Evolutionary conservation across 1,284 basidiomycete genomes (phyloP).

Genomic region (Mycosarcoma mackinlayi): DNA sequence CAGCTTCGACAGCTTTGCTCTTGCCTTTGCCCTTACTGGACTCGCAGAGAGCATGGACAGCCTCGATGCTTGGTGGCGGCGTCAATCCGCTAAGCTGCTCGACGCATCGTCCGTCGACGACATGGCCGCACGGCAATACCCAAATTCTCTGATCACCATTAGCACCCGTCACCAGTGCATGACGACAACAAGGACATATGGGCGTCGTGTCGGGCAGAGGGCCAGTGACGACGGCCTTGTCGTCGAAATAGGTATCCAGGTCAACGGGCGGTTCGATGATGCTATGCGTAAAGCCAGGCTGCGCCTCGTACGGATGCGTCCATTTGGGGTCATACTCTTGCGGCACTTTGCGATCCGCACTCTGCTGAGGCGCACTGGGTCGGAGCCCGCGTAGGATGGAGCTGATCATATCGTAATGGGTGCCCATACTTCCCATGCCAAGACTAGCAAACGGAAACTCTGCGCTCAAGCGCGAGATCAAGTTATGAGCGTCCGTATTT

Average conservation of each 20-base stretch:
- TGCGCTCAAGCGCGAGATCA: conserved; percentile 17
- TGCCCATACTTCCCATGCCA: conserved; percentile 23
- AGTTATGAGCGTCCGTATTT: not conserved
- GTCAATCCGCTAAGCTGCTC: conserved; percentile 42
- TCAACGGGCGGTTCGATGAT: conserved; percentile 64
- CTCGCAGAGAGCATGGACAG: not conserved
- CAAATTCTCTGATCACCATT: conserved; percentile 53
- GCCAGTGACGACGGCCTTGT: conserved; percentile 52
- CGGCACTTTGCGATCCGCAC: conserved; percentile 31
- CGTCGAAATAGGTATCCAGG: conserved; percentile 57
- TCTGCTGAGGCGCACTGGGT: conserved; percentile 9
- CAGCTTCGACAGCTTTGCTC: conserved; percentile 26
- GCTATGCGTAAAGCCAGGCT: conserved; percentile 42
- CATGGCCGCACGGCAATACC: conserved; percentile 62
- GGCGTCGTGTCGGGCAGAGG: conserved; percentile 60
- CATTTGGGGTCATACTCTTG: conserved; percentile 43
- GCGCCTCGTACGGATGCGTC: conserved; percentile 49
- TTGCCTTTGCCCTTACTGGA: conserved; percentile 31
- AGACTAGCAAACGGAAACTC: conserved; percentile 17
- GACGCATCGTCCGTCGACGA: conserved; percentile 61
- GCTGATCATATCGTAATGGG: conserved; percentile 25
- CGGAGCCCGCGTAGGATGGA: conserved; percentile 19
- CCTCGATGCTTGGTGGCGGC: not conserved
- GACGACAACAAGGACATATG: conserved; percentile 58
- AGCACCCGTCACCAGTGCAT: conserved; percentile 54